These are phyloP conservation scores for Alternaria postmessia DNA, from an alignment of 2,329 filamentous ascomycete species.

Conservation along the genomic window DNA sequence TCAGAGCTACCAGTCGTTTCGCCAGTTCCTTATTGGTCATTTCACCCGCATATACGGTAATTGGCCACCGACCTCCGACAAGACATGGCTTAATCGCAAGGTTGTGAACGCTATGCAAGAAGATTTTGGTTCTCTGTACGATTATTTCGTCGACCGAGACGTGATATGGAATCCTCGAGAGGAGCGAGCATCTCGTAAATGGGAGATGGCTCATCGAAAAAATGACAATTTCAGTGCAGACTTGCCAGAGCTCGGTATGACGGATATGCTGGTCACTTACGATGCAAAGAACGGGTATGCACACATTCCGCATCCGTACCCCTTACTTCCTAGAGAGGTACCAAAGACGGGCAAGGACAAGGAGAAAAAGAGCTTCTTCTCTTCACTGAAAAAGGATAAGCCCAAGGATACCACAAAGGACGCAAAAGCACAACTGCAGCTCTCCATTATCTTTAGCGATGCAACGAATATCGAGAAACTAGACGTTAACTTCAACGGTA, in stretches of 20 bases:
- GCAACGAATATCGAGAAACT: conserved; percentile 53
- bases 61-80: conserved; percentile 65
- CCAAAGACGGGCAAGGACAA: conserved; percentile 32
- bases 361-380: conserved; percentile 49
- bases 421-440: conserved; percentile 51
- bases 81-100: conserved; percentile 67
- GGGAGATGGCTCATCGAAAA: conserved; percentile 63
- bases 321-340: conserved; percentile 63
- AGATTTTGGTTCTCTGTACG: conserved; percentile 74
- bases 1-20: conserved; percentile 66
- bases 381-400: conserved; percentile 48
- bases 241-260: conserved; percentile 66
- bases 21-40: conserved; percentile 67
- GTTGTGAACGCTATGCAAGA: conserved; percentile 66
- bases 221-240: conserved; percentile 53
- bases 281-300: conserved; percentile 67
- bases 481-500: conserved; percentile 49
- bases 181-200: conserved; percentile 68
- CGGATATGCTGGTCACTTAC: conserved; percentile 70
- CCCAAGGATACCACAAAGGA: conserved; percentile 42
- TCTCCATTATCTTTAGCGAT: conserved; percentile 51
- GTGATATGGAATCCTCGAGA: conserved; percentile 71
- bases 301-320: conserved; percentile 67
- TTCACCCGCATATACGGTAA: conserved; percentile 65
- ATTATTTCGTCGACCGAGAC: conserved; percentile 73